phyloP scores from a whole-genome alignment of 345 rosid species.

The Limnanthes douglasii region DNA sequence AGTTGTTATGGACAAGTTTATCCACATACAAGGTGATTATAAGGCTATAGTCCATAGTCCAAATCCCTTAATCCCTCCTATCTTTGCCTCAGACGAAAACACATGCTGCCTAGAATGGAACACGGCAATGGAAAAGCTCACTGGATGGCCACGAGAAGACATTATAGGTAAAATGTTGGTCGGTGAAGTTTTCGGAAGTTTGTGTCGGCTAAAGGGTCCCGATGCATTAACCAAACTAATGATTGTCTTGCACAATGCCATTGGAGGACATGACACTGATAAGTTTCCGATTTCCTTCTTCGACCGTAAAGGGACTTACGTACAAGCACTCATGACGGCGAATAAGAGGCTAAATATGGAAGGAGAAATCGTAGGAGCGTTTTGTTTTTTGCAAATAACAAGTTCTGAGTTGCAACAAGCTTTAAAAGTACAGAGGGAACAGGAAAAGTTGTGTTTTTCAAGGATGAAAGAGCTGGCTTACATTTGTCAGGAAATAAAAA shows the following conservation, averaged over 20 bases:
- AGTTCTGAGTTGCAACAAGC: conserved; percentile 90
- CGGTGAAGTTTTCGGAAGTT: conserved; percentile 86
- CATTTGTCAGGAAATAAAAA: conserved; percentile 66
- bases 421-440: conserved; percentile 57
- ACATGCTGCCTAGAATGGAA: conserved; percentile 95
- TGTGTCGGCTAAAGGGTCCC: conserved; percentile 78
- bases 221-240: conserved; percentile 87
- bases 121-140: conserved; percentile 93
- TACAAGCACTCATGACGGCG: conserved; percentile 79
- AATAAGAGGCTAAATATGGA: conserved; percentile 63
- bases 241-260: conserved; percentile 78
- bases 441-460: conserved; percentile 41
- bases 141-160: conserved; percentile 57
- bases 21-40: conserved; percentile 85
- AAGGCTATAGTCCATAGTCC: conserved; percentile 89
- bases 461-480: conserved; percentile 77
- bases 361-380: conserved; percentile 71
- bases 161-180: conserved; percentile 79
- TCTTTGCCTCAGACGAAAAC: conserved; percentile 88
- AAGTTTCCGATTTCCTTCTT: conserved; percentile 73
- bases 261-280: conserved; percentile 78
- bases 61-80: conserved; percentile 89
- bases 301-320: conserved; percentile 52
- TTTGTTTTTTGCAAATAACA: conserved; percentile 93
- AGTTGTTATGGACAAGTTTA: conserved; percentile 89